phyloP scores from a whole-genome alignment of 805 yeast genomes.

The Candida tammaniensis region DNA sequence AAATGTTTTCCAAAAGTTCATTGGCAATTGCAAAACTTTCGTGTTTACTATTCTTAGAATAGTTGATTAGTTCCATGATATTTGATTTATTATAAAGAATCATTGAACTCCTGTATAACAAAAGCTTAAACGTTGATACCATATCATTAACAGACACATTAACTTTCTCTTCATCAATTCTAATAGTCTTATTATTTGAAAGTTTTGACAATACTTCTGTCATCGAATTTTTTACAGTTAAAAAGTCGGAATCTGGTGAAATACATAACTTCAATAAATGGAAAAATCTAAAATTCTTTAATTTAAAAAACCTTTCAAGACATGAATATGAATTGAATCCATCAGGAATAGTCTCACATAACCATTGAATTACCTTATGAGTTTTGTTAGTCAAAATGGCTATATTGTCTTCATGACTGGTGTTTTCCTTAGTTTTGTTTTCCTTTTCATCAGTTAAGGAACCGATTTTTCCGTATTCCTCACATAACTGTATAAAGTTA shows the following conservation, averaged over 20 bases:
- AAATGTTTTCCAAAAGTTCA: conserved; percentile 56
- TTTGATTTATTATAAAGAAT: conserved; percentile 65
- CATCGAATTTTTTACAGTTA: conserved; percentile 56
- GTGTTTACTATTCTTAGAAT: conserved; percentile 32
- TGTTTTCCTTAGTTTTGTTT: conserved; percentile 14
- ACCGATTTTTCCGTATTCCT: conserved; percentile 27
- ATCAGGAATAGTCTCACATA: conserved; percentile 56
- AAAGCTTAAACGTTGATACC: conserved; percentile 50
- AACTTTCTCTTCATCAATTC: conserved; percentile 22
- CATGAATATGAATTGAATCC: conserved; percentile 46
- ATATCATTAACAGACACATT: conserved; percentile 47
- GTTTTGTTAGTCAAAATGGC: conserved; percentile 27
- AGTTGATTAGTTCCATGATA: conserved; percentile 50
- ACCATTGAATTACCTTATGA: conserved; percentile 60
- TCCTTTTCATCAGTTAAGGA: conserved; percentile 12
- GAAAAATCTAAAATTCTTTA: conserved; percentile 59
- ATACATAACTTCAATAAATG: conserved; percentile 55
- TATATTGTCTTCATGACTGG: neutral
- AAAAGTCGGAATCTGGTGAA: conserved; percentile 57
- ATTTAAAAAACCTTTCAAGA: conserved; percentile 48
- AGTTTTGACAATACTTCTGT: conserved; percentile 60
- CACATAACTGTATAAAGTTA: conserved; percentile 49
- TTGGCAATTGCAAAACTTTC: conserved; percentile 40
- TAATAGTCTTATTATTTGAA: conserved; percentile 49
- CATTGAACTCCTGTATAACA: conserved; percentile 61